Conservation (phyloP, 1,139 yeast species). For the Geotrichum klebahnii region DNA sequence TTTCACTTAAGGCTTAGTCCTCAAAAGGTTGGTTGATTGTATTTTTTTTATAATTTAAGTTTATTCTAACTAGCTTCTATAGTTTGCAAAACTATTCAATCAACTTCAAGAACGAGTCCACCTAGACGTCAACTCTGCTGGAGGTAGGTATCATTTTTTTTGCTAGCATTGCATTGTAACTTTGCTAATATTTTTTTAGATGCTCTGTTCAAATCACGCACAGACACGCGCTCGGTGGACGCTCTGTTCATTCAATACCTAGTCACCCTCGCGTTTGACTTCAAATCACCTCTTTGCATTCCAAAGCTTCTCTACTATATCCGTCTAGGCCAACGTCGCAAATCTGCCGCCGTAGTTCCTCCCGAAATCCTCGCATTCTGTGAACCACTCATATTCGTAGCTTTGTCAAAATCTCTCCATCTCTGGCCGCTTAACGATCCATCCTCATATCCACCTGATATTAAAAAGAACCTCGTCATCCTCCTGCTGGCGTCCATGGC, state of each 20-base stretch:
- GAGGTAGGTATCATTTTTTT: conserved; percentile 12
- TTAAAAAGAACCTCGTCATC: conserved; percentile 9
- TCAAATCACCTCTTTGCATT: conserved; percentile 30
- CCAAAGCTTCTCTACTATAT: conserved; percentile 26
- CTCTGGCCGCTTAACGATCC: conserved; percentile 13
- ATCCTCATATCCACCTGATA: conserved; percentile 7
- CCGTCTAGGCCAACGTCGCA: conserved; percentile 9
- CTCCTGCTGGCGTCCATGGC: conserved; percentile 13
- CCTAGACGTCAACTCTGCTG: conserved; percentile 16
- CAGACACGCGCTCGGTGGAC: conserved; percentile 26
- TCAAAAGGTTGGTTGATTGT: conserved; percentile 5
- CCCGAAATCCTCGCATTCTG: conserved; percentile 7
- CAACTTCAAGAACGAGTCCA: conserved; percentile 36
- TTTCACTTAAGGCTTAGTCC: conserved; percentile 18
- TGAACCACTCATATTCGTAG: conserved; percentile 19
- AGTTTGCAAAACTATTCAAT: conserved; percentile 32
- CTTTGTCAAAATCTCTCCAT: conserved; percentile 17
- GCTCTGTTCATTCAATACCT: conserved; percentile 38
- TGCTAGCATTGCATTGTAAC: background rate
- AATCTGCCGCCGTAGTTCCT: conserved; percentile 1
- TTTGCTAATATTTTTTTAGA: no score
- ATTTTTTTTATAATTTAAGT: background rate
- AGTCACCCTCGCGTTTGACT: conserved; percentile 32
- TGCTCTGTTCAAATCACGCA: conserved; percentile 18
- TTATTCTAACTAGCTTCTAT: background rate